Percentiles rank a stretch among this genome's conserved stretches.
Conservation (phyloP, 1,139 yeast species). For the Pichia sp. region DNA sequence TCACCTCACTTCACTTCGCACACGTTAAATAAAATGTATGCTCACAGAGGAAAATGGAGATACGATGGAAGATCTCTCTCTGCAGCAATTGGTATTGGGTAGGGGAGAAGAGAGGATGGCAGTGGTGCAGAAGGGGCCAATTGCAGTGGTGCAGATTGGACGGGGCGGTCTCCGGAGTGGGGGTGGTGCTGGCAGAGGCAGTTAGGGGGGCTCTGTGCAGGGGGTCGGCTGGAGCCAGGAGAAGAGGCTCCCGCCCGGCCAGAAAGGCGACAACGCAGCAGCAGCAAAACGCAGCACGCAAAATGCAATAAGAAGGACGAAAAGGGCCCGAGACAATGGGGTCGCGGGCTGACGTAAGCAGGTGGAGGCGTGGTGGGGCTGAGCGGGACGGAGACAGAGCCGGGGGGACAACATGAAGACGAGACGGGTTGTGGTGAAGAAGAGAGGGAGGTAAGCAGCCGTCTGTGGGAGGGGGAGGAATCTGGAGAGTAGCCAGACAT, state of each 20-base stretch:
- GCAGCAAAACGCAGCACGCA: neutral
- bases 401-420: neutral
- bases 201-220: too few species aligned
- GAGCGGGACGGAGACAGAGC: neutral
- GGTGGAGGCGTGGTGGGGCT: neutral
- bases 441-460: neutral
- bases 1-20: neutral
- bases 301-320: too few species aligned
- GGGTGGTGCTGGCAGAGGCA: too few species aligned
- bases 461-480: neutral
- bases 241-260: neutral
- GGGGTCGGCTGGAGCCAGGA: neutral
- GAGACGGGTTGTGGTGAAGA: neutral
- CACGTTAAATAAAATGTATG: neutral
- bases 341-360: neutral
- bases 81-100: neutral
- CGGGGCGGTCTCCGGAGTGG: too few species aligned
- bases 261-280: slow-evolving; percentile 1
- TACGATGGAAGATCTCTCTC: neutral
- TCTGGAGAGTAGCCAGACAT: neutral
- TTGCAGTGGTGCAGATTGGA: neutral
- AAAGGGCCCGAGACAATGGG: neutral
- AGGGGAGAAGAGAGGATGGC: neutral
- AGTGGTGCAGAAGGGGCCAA: neutral
- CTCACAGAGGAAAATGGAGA: neutral